Evolutionary conservation across 306 rosid species (phyloP), one percentile per base, ranked within the genome.

Genomic region (Urtica urens): DNA sequence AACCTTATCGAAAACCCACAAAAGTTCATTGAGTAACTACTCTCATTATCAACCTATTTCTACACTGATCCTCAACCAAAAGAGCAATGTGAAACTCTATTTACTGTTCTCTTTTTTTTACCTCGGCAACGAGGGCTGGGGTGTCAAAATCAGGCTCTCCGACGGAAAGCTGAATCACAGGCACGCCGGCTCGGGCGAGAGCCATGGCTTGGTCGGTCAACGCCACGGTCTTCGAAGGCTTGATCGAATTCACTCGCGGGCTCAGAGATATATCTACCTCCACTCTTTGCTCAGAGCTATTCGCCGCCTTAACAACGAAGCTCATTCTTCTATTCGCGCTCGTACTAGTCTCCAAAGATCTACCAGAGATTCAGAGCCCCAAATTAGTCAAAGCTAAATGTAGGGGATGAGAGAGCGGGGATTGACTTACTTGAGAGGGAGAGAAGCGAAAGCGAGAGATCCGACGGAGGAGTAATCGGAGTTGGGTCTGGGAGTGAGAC

Each of bases 141-240:
- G 99, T 92, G 46, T 82, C 96, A 26, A 92, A 92, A 73, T 92
- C 94, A 2, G 99, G 86, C 37, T 92, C 94, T 18, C 99, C 99
- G 2, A 95, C 93, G 1, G 99, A 84, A 24, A 92, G 58, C 8
- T 84, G 78, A 51, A 92, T 92, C 34, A 92, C 86, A 4, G 93
- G 96, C 20, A 92, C 65, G 1, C 99, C 99, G 1, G 99, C 85
- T 51, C 75, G 77, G n/a, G 66, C 79, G 7, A 92, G 95, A 38
- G 94, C 85, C 0, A 86, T 77, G 48, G 96, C 99, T 29, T 59
- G 83, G 67, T 92, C 99, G 20, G 79, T 82, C 14, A 92, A 79
- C 21, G 86, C 93, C 19, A 92, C 76, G 0, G 96, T 92, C 55
- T 78, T 92, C 0, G 99, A 79, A 56, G 96, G 99, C 37, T 82